Percentiles rank a stretch among this genome's conserved stretches.
Evolutionary conservation across 2,329 filamentous ascomycete species (phyloP).

Genomic region (Hypoxylon sp.): DNA sequence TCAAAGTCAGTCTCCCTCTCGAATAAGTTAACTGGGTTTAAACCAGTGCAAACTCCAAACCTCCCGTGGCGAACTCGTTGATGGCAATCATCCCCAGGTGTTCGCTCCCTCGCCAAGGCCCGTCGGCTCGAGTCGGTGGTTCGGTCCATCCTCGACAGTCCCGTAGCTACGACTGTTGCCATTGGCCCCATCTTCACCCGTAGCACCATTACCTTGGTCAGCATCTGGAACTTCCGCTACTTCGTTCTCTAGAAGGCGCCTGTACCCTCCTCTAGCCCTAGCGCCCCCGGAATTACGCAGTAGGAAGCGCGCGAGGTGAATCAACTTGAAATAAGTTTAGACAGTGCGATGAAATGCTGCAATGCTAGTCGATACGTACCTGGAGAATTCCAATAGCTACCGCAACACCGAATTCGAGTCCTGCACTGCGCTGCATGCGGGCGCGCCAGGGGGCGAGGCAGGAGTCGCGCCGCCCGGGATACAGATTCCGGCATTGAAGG

Average conservation of each 20-base stretch:
- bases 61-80: background rate
- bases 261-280: constrained; percentile 23
- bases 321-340: constrained; percentile 47
- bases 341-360: constrained; percentile 41
- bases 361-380: constrained; percentile 54
- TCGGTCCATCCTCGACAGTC: constrained; percentile 25
- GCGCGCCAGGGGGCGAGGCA: constrained; percentile 70
- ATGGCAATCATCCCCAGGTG: constrained; percentile 32
- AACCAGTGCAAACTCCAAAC: background rate
- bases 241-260: constrained; percentile 37
- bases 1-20: background rate
- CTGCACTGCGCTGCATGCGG: constrained; percentile 65
- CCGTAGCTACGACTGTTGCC: constrained; percentile 21
- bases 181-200: constrained; percentile 5
- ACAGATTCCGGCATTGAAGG: constrained; percentile 56
- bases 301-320: constrained; percentile 47
- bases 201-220: constrained; percentile 23
- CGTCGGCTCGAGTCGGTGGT: constrained; percentile 40
- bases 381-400: constrained; percentile 67
- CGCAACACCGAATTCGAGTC: constrained; percentile 67
- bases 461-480: constrained; percentile 59
- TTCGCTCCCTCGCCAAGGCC: constrained; percentile 43
- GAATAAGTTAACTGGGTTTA: too few relatives aligned
- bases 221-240: constrained; percentile 31
- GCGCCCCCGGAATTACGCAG: constrained; percentile 23